These are phyloP conservation scores for Citrus sinensis DNA, from an alignment of 345 rosid species.

Conservation along the genomic window DVS_A1.0 CM039161.1:3647501-3648000, in stretches of 20 bases:
- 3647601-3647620: background rate
- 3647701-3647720: conserved; percentile 71
- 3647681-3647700: conserved; percentile 79
- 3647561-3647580: conserved; percentile 47
- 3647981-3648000: conserved; percentile 82
- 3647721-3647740: conserved; percentile 59
- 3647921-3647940: background rate
- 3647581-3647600: background rate
- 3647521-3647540: conserved; percentile 58
- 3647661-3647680: background rate
- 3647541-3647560: conserved; percentile 59
- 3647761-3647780: background rate
- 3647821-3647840: conserved; percentile 71
- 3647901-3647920: background rate
- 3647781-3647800: background rate
- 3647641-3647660: too few relatives aligned
- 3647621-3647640: background rate
- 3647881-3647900: conserved; percentile 30
- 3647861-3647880: conserved; percentile 95
- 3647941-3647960: background rate
- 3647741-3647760: background rate
- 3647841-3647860: conserved; percentile 87
- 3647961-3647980: conserved; percentile 63
- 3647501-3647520: conserved; percentile 35
- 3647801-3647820: conserved; percentile 28